These are phyloP conservation scores for Citeromyces siamensis DNA, from an alignment of 1,139 yeast genomes.

Conservation along the genomic window DNA sequence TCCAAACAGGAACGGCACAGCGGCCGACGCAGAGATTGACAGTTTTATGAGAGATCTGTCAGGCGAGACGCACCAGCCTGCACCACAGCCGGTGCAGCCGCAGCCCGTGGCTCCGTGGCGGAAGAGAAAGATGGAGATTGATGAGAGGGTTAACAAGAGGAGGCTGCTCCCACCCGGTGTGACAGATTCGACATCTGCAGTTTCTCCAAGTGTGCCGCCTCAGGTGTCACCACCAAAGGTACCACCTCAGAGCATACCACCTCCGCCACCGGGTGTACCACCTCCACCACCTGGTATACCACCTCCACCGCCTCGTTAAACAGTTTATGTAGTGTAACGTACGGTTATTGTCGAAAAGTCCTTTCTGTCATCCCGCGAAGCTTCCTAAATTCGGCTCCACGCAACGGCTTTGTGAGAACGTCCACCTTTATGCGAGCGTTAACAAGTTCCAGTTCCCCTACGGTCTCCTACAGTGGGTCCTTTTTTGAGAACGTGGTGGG, in stretches of 20 bases:
- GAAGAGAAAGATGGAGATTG: slow-evolving; percentile 7
- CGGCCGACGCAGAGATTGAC: slow-evolving; percentile 32
- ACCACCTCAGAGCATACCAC: slow-evolving; percentile 9
- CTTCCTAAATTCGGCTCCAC: no score
- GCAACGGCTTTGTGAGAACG: background rate
- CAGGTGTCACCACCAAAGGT: slow-evolving; percentile 7
- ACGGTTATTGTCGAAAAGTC: slow-evolving; percentile 5
- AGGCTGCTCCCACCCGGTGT: background rate
- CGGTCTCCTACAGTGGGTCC: slow-evolving; percentile 8
- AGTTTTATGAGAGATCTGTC: slow-evolving; percentile 34
- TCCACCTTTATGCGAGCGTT: slow-evolving; percentile 14
- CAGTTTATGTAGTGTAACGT: no score
- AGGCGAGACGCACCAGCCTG: slow-evolving; percentile 19
- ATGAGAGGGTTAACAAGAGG: slow-evolving; percentile 5
- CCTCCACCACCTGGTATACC: slow-evolving; percentile 7
- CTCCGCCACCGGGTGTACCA: slow-evolving; percentile 8
- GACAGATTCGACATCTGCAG: slow-evolving; percentile 4
- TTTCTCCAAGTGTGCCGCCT: slow-evolving; percentile 4
- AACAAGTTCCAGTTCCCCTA: slow-evolving; percentile 13
- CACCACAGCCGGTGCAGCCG: background rate
- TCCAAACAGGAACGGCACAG: slow-evolving; percentile 20
- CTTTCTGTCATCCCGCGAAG: slow-evolving; percentile 8
- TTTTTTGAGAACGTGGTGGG: no score
- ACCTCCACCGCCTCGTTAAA: slow-evolving; percentile 5
- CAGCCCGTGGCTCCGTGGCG: slow-evolving; percentile 4